Evolutionary conservation across 768 basidiomycete species (phyloP), one percentile per base, ranked within the genome.

Genomic region (Leccinum pellstonianum): DNA sequence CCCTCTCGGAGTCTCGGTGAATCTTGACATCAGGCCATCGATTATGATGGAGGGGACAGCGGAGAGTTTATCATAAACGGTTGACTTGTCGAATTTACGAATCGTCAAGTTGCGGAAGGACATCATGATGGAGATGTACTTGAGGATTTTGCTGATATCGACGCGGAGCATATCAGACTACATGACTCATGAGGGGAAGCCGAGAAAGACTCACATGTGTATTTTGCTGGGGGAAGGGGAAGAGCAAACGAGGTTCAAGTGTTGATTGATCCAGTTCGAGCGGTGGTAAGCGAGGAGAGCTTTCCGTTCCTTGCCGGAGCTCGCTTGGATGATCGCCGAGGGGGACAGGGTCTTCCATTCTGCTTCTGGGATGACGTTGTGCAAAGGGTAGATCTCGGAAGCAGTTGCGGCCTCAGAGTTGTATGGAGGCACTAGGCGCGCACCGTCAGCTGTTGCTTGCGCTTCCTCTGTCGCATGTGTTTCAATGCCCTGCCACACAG

Each of bases 41-140:
- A 93, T 66, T 10, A 96, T 77, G 50, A 85, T 76, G 14, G 75
- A 75, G 2, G 93, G 88, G 1, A 91, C 78, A 3, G 75, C 72
- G 1, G 79, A 66, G 56, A 96, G 75, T 58, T 81, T 81, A 49
- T 87, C 83, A 41, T 81, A 76, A 8, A 91, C 58, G 14, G 77
- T 76, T 11, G 82, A 79, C 65, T 85, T 83, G 48, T 83, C 76
- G 71, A 67, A 83, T 63, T 33, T 71, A 63, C 73, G 73, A 54
- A 57, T 64, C 10, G 80, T 75, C 0, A 79, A 68, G 62, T 79
- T 77, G 49, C 83, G 81, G 75, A 95, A 90, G 9, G 81, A 77
- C 60, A 95, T 77, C 82, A 98, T 87, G 17, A 83, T 76, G 1
- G 93, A 86, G 63, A 96, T 87, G 76, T 93, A 95, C 58, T 87